Base-by-base conservation (phyloP, 768 basidiomycete species). In the Phaeotremella fagi region DNA sequence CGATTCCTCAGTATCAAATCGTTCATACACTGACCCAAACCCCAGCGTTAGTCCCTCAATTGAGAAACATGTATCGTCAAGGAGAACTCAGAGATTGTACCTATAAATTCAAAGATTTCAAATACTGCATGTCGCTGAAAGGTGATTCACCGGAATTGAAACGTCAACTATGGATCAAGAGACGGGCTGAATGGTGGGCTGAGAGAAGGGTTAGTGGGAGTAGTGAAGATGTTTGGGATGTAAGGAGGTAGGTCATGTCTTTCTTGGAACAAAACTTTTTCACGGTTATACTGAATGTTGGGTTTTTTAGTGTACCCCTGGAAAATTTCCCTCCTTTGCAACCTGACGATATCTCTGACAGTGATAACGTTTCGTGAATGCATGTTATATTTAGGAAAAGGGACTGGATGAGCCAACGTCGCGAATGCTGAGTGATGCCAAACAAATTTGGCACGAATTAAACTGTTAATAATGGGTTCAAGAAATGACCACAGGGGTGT, bases 151-250 rank as follows among this genome's bases (percentile, higher is more conserved):
- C 84, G 15, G 90, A 91, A 51, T 81, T 84, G 64, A 82, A 83
- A 68, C 80, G 86, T 26, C 83, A 88, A 46, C 82, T 82, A 3
- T 99, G 91, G 92, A 83, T 98, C 52, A 80, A 78, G 45, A 79
- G 86, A 16, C 79, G 88, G 49, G 94, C 94, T 1, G 89, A 92
- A 71, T 92, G 91, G 90, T 95, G 91, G 94, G 90, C 92, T 3
- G 77, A 79, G 28, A 77, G 87, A 48, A 78, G 94, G 48, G 68
- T 87, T 7, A 79, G 75, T 18, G 83, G 82, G 72, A 91, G 89
- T 75, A 92, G 90, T 62, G 94, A 98, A 76, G 90, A 92, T 70
- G 83, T 99, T 1, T 99, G 94, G 94, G 85, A 88, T 54, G 78
- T 87, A 24, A 78, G 92, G 75, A 81, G 78, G 92, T 94, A 72